Base-by-base conservation (phyloP, 1,139 yeast genomes). In the Lodderomyces elongisporus region DNA sequence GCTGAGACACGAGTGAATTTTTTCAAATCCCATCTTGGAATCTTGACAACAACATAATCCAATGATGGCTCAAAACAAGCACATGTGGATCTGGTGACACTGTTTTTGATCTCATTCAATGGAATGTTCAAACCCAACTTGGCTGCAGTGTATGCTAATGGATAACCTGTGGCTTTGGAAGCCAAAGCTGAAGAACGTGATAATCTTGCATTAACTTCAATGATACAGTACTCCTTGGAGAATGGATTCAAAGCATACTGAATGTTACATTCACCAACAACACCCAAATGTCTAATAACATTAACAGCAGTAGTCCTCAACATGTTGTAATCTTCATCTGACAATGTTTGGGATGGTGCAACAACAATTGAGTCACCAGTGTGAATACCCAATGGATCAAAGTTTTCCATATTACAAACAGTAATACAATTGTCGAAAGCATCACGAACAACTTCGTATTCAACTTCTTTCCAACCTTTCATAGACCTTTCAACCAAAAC, bases 391-490 rank as follows among this genome's bases (percentile, higher is more conserved):
- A 91, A 77, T 33, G 98, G 98, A 67, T 91, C 98, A 52, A 91
- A 91, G 70, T 91, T 91, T 67, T 91, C 98, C 98, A 91, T 91
- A 69, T 91, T 91, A 77, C 98, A 91, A 43, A 91, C 98, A 35
- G 98, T 91, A 55, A 91, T 88, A 78, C 98, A 91, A 77, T 91
- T 91, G 62, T 87, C 97, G 48, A 78, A 82, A 32, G 95, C 93
- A 68, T 91, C 98, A 60, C 98, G 85, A 41, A 91, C 98, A 62
- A 91, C 98, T 67, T 91, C 98, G 60, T 91, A 91, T 67, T 91
- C 98, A 49, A 91, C 87, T 68, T 91, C 98, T 62, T 91, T 91
- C 98, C 98, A 91, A 46, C 98, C 98, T 70, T 91, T 91, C 95
- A 91, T 85, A 34, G 96, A 87, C 61, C 79, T 79, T 72, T 91